Evolutionary conservation across 129 eudicot species (phyloP).

Genomic region (Oenanthe sinensis): DNA sequence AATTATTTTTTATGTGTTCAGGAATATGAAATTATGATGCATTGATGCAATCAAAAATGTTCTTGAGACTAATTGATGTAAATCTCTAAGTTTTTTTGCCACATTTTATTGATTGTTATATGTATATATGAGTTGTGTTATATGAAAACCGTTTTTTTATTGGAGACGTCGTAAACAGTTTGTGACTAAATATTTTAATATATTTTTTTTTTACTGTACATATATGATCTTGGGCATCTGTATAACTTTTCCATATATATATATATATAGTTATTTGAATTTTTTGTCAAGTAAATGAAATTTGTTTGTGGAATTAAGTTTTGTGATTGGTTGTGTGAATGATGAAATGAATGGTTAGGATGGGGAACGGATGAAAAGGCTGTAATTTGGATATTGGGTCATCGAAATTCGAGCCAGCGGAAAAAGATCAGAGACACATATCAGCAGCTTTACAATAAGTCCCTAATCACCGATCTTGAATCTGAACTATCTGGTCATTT

Average conservation of each 20-base stretch:
- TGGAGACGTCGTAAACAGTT: too few relatives aligned
- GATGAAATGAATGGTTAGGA: slow-evolving; percentile 22
- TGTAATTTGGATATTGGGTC: slow-evolving; percentile 50
- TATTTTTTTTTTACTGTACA: too few relatives aligned
- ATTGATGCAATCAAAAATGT: background rate
- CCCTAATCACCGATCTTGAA: slow-evolving; percentile 44
- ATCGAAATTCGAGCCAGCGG: slow-evolving; percentile 56
- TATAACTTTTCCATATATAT: too few relatives aligned
- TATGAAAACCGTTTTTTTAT: too few relatives aligned
- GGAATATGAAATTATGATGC: background rate
- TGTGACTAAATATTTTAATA: too few relatives aligned
- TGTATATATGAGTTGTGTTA: too few relatives aligned
- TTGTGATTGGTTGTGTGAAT: background rate
- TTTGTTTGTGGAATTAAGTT: background rate
- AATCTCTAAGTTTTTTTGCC: too few relatives aligned
- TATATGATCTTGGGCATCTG: too few relatives aligned
- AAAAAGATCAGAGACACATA: slow-evolving; percentile 43
- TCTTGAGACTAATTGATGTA: background rate
- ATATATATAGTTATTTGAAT: background rate
- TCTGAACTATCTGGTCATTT: slow-evolving; percentile 66
- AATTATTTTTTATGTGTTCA: background rate
- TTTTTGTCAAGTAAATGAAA: background rate
- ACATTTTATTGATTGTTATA: background rate
- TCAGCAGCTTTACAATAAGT: slow-evolving; percentile 48
- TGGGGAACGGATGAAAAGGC: slow-evolving; percentile 59